Base-by-base conservation (phyloP, 805 yeast species). In the Blastobotrys americana region DNA sequence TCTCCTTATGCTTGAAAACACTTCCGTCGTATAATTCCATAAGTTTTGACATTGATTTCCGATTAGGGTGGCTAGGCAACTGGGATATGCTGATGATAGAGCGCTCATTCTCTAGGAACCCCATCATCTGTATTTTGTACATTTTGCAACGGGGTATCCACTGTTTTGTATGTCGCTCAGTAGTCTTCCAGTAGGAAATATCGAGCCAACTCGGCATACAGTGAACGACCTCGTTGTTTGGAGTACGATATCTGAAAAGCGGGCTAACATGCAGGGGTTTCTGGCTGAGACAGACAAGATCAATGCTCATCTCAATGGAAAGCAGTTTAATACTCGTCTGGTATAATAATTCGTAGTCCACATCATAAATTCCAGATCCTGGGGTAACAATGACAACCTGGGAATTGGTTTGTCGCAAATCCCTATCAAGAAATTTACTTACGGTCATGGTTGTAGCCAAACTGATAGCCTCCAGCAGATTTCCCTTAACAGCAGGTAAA, bases 101-200 rank as follows among this genome's bases (percentile, higher is more conserved):
- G 46, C 80, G 69, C 56, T 93, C 96, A 55, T 85, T 86, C 56
- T 90, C 97, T 82, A 90, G 87, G 5, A 93, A 76, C 0, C 97
- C 97, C 94, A 90, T 90, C 97, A 93, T 93, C 61, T 93, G 97
- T 16, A 93, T 65, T 56, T 90, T 97, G 61, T 93, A 90, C 41
- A 93, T 89, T 55, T 86, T 87, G 63, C 97, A 88, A 28, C 93
- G 70, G 0, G 98, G 97, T n/a, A 82, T 74, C 97, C 97, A 90
- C 53, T 64, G 62, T 59, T 68, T 45, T 55, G 58, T 33, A 64
- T 58, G 52, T 40, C 68, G 66, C 22, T 70, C 68, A 2, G 72
- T 61, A 41, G 82, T 85, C 43, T 75, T 78, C 84, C 95, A 93
- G 57, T 84, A 93, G 0, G 96, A 88, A 10, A 89, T 82, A 59